Base-by-base conservation (phyloP, 345 rosid species). In the Eucalyptus victrix region DNA sequence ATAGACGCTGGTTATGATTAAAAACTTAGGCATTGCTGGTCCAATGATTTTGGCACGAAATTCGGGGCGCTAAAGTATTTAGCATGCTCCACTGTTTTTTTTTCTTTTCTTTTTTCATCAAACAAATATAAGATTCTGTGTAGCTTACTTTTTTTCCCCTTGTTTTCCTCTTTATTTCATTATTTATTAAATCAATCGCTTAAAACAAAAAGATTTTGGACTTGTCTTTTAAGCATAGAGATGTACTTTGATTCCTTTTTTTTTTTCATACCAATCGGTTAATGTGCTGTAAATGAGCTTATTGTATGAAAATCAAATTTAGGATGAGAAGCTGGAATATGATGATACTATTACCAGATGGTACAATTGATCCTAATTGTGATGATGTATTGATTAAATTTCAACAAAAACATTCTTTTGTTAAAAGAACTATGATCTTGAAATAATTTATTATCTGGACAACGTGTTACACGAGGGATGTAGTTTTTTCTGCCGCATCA, bases 61-160 rank as follows among this genome's bases (percentile, higher is more conserved):
- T 60, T 28, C 32, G 28, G 26, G 3, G 13, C 62, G 62, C 62
- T 24, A 24, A 56, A 23, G 62, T 56, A 24, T 56, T 56, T 56
- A 56, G 62, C 30, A 56, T 6, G 7, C 69, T 60, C 69, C 32
- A 28, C 32, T 28, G 67, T 60, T 10, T 23, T 56, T 12, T 12
- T 26, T 10, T 8, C 1, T 7, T 67, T 32, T 19, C 3, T 8
- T 67, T 69, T 34, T 9, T 9, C 0, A 0, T 5, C 44, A 69
- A 34, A 34, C 40, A 19, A 5, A 34, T 34, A 34, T 34, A 69
- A 69, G 44, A 69, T 17, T 69, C 37, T 18, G 21, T 69, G 21
- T 32, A 69, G 26, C 81, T 34, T 69, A 34, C 44, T 69, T 34
- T 69, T 69, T 32, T 69, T 1, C 2, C 2, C 12, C 13, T 34